Percentiles rank a stretch among this genome's conserved stretches.
Evolutionary conservation across 768 basidiomycete genomes (phyloP).

Genomic region (Pleurotus tuber-regium): DNA sequence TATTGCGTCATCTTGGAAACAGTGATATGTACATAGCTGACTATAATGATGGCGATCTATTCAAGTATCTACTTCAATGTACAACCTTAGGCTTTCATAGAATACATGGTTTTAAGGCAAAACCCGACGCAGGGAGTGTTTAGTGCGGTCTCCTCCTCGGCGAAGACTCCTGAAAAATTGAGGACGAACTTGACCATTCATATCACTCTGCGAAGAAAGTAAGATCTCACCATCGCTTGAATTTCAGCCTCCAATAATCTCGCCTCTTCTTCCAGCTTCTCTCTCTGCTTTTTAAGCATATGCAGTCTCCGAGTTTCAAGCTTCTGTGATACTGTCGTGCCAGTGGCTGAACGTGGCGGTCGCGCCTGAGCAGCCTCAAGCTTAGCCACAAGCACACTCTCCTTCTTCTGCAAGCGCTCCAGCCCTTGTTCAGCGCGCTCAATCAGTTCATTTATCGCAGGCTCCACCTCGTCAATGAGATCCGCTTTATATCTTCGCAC

Average conservation of each 20-base stretch:
- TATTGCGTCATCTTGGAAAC: no score
- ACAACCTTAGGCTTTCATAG: no score
- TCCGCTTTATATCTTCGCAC: conserved; percentile 74
- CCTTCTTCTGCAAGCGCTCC: conserved; percentile 57
- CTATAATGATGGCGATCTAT: no score
- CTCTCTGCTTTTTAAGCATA: conserved; percentile 61
- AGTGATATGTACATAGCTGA: no score
- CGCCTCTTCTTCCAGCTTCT: conserved; percentile 65
- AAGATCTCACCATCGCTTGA: conserved; percentile 43
- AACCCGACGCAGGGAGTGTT: no score
- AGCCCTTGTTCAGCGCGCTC: conserved; percentile 70
- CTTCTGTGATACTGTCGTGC: conserved; percentile 56
- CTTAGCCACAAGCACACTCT: conserved; percentile 62
- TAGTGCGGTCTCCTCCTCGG: conserved; percentile 1
- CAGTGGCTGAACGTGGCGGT: conserved; percentile 41
- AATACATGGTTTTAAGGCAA: no score
- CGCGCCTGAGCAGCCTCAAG: conserved; percentile 53
- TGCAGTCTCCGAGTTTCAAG: conserved; percentile 65
- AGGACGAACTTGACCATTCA: no score
- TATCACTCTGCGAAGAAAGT: no score
- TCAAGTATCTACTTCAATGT: no score
- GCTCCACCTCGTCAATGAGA: conserved; percentile 78
- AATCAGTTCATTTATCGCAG: conserved; percentile 73
- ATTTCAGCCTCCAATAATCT: conserved; percentile 61
- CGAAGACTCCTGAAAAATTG: conserved; percentile 2